Conservation (phyloP, 495 filamentous ascomycete genomes). For the Astrocystis sublimbata region DNA sequence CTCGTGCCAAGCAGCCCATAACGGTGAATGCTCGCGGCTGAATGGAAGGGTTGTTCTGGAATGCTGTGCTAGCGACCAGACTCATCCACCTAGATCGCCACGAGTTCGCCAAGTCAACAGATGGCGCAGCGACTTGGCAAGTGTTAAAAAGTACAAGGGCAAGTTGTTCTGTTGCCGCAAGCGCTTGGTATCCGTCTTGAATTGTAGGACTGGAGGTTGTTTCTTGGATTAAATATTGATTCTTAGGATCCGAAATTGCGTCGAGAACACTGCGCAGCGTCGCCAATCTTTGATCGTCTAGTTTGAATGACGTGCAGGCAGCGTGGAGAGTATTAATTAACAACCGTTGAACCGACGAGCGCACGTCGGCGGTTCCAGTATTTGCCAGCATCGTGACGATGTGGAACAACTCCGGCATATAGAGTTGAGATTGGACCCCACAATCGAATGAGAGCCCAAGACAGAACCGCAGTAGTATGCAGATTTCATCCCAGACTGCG, state of each 20-base stretch:
- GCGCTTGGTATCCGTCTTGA: conserved; percentile 49
- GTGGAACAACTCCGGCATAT: conserved; percentile 66
- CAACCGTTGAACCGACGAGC: conserved; percentile 58
- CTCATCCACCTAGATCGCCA: conserved; percentile 75
- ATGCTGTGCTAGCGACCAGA: conserved; percentile 66
- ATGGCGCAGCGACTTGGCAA: conserved; percentile 61
- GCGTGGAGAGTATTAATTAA: conserved; percentile 65
- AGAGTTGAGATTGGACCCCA: conserved; percentile 62
- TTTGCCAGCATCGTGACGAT: conserved; percentile 67
- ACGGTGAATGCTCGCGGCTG: conserved; percentile 67
- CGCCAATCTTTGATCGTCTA: conserved; percentile 55
- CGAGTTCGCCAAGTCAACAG: conserved; percentile 62
- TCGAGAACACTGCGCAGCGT: conserved; percentile 56
- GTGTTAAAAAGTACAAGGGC: conserved; percentile 60
- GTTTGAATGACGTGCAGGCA: conserved; percentile 60
- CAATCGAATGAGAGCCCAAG: conserved; percentile 65
- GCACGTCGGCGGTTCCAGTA: conserved; percentile 55
- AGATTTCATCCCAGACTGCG: conserved; percentile 63
- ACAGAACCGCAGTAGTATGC: conserved; percentile 62
- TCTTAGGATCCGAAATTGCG: conserved; percentile 56
- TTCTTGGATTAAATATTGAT: conserved; percentile 46
- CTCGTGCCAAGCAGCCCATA: conserved; percentile 66
- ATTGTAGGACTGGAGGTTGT: conserved; percentile 47
- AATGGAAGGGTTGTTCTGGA: conserved; percentile 69
- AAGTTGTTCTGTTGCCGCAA: conserved; percentile 54